Conservation (phyloP, 345 rosid genomes). For the Cardamine chenopodiifolia region DNA sequence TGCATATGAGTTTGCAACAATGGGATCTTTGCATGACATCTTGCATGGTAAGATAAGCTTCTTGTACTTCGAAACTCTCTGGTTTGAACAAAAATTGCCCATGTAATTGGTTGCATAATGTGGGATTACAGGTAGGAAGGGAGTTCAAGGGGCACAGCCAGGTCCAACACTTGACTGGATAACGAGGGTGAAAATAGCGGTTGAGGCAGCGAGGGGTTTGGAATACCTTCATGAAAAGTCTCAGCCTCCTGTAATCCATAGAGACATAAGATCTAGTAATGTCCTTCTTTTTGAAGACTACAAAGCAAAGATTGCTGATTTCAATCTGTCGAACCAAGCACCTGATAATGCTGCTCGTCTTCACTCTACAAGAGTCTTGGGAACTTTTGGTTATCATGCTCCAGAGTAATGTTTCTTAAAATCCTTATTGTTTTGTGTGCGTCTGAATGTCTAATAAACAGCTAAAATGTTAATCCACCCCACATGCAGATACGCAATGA, state of each 20-base stretch:
- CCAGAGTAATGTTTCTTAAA: slow-evolving; percentile 40
- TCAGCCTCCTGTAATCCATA: slow-evolving; percentile 46
- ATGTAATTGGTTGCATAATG: slow-evolving; percentile 23
- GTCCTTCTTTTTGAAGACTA: slow-evolving; percentile 45
- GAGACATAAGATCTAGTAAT: slow-evolving; percentile 47
- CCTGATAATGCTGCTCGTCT: slow-evolving; percentile 50
- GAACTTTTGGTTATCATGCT: slow-evolving; percentile 49
- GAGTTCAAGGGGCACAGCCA: slow-evolving; percentile 50
- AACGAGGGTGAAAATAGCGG: slow-evolving; percentile 45
- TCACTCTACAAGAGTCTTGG: slow-evolving; percentile 46
- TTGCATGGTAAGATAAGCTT: slow-evolving; percentile 66
- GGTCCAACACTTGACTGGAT: slow-evolving; percentile 51
- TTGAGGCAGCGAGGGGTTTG: slow-evolving; percentile 46
- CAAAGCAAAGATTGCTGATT: slow-evolving; percentile 46
- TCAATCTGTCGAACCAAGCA: slow-evolving; percentile 47
- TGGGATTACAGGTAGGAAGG: slow-evolving; percentile 42
- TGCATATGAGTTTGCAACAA: slow-evolving; percentile 95
- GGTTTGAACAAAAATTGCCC: not conserved
- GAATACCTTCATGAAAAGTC: slow-evolving; percentile 47
- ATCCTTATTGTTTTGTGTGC: slow-evolving; percentile 4
- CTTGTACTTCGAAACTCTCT: not conserved
- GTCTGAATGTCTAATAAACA: not conserved
- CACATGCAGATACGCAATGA: slow-evolving; percentile 46
- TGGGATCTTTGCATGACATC: slow-evolving; percentile 98
- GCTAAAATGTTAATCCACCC: not conserved